Percentiles rank a stretch among this genome's conserved stretches.
These are phyloP conservation scores for Keqinozyma sinolaborantium DNA, from an alignment of 1,139 yeast genomes.

Conservation along the genomic window DNA sequence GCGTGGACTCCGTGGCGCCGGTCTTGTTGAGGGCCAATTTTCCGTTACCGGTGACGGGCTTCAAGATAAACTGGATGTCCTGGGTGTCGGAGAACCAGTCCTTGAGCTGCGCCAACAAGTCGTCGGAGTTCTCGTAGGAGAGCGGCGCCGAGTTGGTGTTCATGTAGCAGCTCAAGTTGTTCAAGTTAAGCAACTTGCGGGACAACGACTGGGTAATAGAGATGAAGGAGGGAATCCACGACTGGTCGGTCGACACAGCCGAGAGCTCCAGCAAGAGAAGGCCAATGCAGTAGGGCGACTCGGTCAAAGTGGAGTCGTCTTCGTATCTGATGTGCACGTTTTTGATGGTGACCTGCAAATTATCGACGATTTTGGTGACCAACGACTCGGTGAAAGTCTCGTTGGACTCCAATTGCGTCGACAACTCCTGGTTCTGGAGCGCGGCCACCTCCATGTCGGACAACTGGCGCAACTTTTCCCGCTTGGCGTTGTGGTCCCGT, in stretches of 20 bases:
- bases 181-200: slow-evolving; percentile 73
- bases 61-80: slow-evolving; percentile 62
- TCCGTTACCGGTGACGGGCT: slow-evolving; percentile 90
- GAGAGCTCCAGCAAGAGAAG: slow-evolving; percentile 80
- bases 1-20: slow-evolving; percentile 65
- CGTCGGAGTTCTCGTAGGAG: slow-evolving; percentile 40
- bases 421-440: slow-evolving; percentile 33
- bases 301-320: slow-evolving; percentile 66
- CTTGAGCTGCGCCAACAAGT: slow-evolving; percentile 41
- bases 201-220: slow-evolving; percentile 67
- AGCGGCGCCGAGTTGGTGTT: slow-evolving; percentile 63
- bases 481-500: slow-evolving; percentile 64
- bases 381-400: slow-evolving; percentile 86
- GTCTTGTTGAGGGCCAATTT: slow-evolving; percentile 75
- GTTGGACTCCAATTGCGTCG: slow-evolving; percentile 48
- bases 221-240: slow-evolving; percentile 85
- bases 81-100: slow-evolving; percentile 19
- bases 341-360: slow-evolving; percentile 87
- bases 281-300: slow-evolving; percentile 79
- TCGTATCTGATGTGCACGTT: slow-evolving; percentile 92
- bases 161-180: slow-evolving; percentile 80
- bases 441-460: slow-evolving; percentile 54
- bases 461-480: slow-evolving; percentile 63
- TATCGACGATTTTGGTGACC: slow-evolving; percentile 86
- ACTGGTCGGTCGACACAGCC: slow-evolving; percentile 83